Percentiles rank a stretch among this genome's conserved stretches.
These are phyloP conservation scores for Hypoxylon sp. DNA, from an alignment of 2,329 filamentous ascomycete species.

Conservation along the genomic window DNA sequence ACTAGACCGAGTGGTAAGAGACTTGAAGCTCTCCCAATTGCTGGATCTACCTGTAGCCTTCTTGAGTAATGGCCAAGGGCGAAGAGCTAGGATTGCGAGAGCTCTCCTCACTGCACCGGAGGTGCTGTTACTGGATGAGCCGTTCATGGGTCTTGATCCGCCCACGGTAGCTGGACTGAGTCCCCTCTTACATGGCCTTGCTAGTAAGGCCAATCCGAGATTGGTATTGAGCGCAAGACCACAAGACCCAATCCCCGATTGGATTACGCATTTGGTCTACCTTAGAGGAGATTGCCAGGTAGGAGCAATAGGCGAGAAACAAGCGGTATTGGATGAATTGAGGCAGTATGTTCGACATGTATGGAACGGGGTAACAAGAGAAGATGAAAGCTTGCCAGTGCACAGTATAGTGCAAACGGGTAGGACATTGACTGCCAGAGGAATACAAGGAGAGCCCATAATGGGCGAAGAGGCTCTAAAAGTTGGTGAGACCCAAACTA, in stretches of 20 bases:
- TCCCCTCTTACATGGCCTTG: constrained; percentile 77
- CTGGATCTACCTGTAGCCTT: constrained; percentile 88
- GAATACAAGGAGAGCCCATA: constrained; percentile 58
- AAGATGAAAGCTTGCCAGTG: constrained; percentile 66
- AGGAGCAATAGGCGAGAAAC: constrained; percentile 75
- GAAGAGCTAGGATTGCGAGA: constrained; percentile 88
- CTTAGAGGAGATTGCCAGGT: constrained; percentile 78
- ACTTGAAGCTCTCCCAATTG: constrained; percentile 78
- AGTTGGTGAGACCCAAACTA: constrained; percentile 43
- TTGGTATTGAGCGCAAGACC: constrained; percentile 84
- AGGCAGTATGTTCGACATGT: constrained; percentile 65
- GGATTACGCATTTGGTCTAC: constrained; percentile 88
- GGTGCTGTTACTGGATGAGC: constrained; percentile 89
- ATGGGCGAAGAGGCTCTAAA: constrained; percentile 50
- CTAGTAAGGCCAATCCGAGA: constrained; percentile 76
- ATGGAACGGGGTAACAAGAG: constrained; percentile 59
- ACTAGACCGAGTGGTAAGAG: constrained; percentile 74
- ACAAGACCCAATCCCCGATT: constrained; percentile 88
- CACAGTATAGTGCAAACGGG: constrained; percentile 67
- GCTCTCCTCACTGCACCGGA: constrained; percentile 85
- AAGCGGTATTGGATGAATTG: constrained; percentile 71
- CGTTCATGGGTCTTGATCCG: constrained; percentile 96
- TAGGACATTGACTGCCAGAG: constrained; percentile 60
- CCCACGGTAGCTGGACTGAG: constrained; percentile 81
- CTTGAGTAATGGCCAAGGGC: constrained; percentile 92